Evolutionary conservation across 2,329 filamentous ascomycete genomes (phyloP), one percentile per base, ranked within the genome.

Genomic region (Botryotinia calthae): DNA sequence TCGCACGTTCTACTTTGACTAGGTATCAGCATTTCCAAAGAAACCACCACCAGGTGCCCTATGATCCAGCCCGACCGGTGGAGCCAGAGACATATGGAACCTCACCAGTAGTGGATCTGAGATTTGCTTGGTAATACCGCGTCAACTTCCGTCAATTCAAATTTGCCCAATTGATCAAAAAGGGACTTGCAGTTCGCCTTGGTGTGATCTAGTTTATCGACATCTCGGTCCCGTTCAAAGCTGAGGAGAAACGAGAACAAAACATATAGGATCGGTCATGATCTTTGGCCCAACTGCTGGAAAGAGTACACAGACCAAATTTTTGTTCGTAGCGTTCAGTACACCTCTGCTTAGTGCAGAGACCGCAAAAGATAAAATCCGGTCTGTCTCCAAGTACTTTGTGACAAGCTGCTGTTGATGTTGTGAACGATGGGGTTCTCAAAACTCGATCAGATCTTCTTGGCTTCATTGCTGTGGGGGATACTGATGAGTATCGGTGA

Each of bases 21-120:
- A 76, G 89, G 88, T 0, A 89, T 83, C 18, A 79, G 16, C 5
- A 28, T 56, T 28, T 28, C 14, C 51, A 18, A n/a, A 25, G 46
- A 48, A 48, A 9, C 20, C 2, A 48, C 46, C 18, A 48, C 20
- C 75, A 40, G 82, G 79, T 31, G 80, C 81, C 7, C 72, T 73
- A n/a, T 80, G 80, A 1, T 82, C 74, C 7, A 76, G 46, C 46
- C 46, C 20, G 46, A 25, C 46, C 46, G 10, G 46, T 20, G 9
- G 46, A 25, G 46, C 46, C 20, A 48, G 9, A 46, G 18, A 20
- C 44, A 46, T 46, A 46, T 20, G 44, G 44, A 18, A 46, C 44
- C 7, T 46, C 44, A 1, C 46, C 7, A 25, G 46, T 25, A 48
- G 20, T 48, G 46, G 46, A 48, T 48, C 46, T 22, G 20, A 48